Base-by-base conservation (phyloP, 768 basidiomycete genomes). In the Harrya chromipes region DNA sequence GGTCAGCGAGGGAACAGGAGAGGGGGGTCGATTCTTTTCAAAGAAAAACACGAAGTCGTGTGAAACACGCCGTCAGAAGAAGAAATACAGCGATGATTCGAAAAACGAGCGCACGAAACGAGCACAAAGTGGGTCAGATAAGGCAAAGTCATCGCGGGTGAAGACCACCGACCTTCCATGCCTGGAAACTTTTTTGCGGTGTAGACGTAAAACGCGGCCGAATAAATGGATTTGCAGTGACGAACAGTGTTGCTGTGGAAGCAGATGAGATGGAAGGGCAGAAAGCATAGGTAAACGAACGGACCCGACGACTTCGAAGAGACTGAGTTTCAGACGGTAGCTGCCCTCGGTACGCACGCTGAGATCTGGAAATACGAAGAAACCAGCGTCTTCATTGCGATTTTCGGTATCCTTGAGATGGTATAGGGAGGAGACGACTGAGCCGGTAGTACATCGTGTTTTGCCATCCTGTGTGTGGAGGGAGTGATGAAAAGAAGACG, bases 131-230 rank as follows among this genome's bases (percentile, higher is more conserved):
- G 40, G 40, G 42, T 62, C 41, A 62, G 60, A 63, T 57, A 63
- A 62, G 60, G 57, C 58, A 49, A 45, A 29, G 23, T 11, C 4
- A n/a, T 17, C 19, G 26, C 6, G 20, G 19, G 7, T 13, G 34
- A 40, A 39, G 23, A 35, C 24, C 10, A 70, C 82, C 21, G 56
- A 90, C 92, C 86, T 76, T 92, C 90, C 90, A 94, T 94, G 21
- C 94, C 93, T 0, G 94, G 93, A 64, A 95, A 97, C 70, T 94
- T 93, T 78, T 97, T 97, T 14, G 92, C 90, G 0, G 93, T 93
- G 66, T 93, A 97, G 11, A 97, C 94, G 54, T 94, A 92, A 69
- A 97, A 97, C 0, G 89, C 82, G 1, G 84, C 81, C 0, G 91
- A 93, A 68, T 85, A 88, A 49, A 93, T 91, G 0, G 86, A 87